Conservation (phyloP, 805 yeast genomes). For the Pichia scutulata region DNA sequence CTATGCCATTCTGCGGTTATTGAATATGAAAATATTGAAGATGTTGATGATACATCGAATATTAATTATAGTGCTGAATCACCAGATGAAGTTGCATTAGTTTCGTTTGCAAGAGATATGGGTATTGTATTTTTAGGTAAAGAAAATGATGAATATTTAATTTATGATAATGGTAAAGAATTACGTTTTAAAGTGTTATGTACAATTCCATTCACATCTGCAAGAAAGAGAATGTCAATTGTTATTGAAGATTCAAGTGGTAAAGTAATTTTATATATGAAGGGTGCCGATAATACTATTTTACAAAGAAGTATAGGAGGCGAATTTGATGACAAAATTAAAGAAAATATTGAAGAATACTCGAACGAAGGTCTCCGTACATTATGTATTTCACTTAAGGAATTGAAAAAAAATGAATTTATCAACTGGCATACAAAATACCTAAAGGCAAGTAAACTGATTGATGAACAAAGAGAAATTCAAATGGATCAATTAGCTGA, state of each 20-base stretch:
- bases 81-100: constrained; percentile 78
- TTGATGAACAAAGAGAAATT: constrained; percentile 52
- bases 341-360: constrained; percentile 55
- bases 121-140: constrained; percentile 58
- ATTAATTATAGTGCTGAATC: constrained; percentile 67
- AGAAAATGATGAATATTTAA: constrained; percentile 38
- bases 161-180: constrained; percentile 40
- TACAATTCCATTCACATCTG: constrained; percentile 57
- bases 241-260: constrained; percentile 40
- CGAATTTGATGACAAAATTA: constrained; percentile 35
- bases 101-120: constrained; percentile 65
- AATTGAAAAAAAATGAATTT: constrained; percentile 38
- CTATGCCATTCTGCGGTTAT: constrained; percentile 65
- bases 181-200: constrained; percentile 43
- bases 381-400: constrained; percentile 57
- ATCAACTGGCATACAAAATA: constrained; percentile 48
- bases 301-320: constrained; percentile 33
- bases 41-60: constrained; percentile 29
- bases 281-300: constrained; percentile 76
- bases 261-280: constrained; percentile 42
- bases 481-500: constrained; percentile 45
- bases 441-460: constrained; percentile 48
- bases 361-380: constrained; percentile 78
- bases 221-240: constrained; percentile 75
- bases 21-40: constrained; percentile 6